Percentiles rank a stretch among this genome's conserved stretches.
Conservation (phyloP, 768 basidiomycete genomes). For the Trametes maxima region DNA sequence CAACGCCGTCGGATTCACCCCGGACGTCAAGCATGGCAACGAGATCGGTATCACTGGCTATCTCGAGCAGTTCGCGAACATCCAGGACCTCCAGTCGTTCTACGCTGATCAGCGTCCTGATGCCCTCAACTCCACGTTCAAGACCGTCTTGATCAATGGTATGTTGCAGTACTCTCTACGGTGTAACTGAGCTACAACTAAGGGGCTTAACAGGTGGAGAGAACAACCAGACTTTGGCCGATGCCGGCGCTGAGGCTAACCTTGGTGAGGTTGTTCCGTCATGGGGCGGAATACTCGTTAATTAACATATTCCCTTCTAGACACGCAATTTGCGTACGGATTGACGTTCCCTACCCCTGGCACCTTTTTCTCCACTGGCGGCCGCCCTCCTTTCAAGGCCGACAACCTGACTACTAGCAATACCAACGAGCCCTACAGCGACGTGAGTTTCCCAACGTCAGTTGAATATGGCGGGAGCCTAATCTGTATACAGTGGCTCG, state of each 20-base stretch:
- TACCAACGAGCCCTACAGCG: slow-evolving; percentile 52
- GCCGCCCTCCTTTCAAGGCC: slow-evolving; percentile 59
- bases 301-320: slow-evolving; percentile 27
- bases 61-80: slow-evolving; percentile 37
- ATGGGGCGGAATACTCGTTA: background rate
- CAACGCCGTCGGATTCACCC: slow-evolving; percentile 34
- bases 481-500: slow-evolving; percentile 52
- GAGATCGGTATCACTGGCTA: slow-evolving; percentile 40
- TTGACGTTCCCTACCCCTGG: slow-evolving; percentile 60
- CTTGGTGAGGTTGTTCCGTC: slow-evolving; percentile 33
- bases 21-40: slow-evolving; percentile 31
- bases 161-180: background rate
- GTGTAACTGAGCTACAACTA: slow-evolving; percentile 2
- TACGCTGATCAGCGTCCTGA: slow-evolving; percentile 34
- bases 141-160: slow-evolving; percentile 60
- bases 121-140: slow-evolving; percentile 48
- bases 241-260: slow-evolving; percentile 66
- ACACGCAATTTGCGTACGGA: slow-evolving; percentile 69
- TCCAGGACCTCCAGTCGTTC: slow-evolving; percentile 36
- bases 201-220: slow-evolving; percentile 47
- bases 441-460: slow-evolving; percentile 36
- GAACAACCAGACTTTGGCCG: slow-evolving; percentile 56
- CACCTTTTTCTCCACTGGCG: slow-evolving; percentile 64
- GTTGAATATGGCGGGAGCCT: background rate
- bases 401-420: slow-evolving; percentile 43